Conservation (phyloP, 306 rosid genomes). For the Prunus armeniaca region DNA sequence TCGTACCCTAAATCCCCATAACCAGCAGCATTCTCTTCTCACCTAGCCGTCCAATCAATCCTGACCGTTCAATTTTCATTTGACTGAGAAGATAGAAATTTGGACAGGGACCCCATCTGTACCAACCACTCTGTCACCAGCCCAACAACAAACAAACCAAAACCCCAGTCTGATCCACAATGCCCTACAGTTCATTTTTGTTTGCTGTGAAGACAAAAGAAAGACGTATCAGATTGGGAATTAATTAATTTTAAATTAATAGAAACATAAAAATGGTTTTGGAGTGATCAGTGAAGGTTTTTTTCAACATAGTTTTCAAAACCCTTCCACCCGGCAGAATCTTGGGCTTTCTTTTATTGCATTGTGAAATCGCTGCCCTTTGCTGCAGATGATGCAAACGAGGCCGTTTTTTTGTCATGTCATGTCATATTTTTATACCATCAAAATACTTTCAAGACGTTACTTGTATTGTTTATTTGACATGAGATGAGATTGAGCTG, state of each 20-base stretch:
- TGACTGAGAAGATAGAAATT: neutral
- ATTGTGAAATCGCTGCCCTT: neutral
- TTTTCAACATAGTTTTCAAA: neutral
- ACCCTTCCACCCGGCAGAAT: neutral
- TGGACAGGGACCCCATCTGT: neutral
- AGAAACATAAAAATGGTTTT: neutral
- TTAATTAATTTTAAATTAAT: too few species aligned
- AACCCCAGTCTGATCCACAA: neutral
- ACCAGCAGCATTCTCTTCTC: neutral
- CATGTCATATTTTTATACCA: conserved; percentile 8
- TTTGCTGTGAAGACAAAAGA: neutral
- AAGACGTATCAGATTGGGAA: neutral
- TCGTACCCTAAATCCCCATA: too few species aligned
- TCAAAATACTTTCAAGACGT: neutral
- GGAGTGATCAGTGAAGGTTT: neutral
- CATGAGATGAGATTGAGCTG: conserved; percentile 3
- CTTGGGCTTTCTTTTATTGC: neutral
- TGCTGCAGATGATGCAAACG: neutral
- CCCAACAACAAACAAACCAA: neutral
- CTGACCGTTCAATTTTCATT: neutral
- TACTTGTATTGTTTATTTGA: neutral
- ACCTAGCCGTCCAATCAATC: neutral
- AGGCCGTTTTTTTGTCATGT: conserved; percentile 1
- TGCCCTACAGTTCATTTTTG: neutral
- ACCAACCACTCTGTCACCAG: neutral